Evolutionary conservation across 768 basidiomycete genomes (phyloP), one percentile per base, ranked within the genome.

Genomic region (Tylopilus balloui): DNA sequence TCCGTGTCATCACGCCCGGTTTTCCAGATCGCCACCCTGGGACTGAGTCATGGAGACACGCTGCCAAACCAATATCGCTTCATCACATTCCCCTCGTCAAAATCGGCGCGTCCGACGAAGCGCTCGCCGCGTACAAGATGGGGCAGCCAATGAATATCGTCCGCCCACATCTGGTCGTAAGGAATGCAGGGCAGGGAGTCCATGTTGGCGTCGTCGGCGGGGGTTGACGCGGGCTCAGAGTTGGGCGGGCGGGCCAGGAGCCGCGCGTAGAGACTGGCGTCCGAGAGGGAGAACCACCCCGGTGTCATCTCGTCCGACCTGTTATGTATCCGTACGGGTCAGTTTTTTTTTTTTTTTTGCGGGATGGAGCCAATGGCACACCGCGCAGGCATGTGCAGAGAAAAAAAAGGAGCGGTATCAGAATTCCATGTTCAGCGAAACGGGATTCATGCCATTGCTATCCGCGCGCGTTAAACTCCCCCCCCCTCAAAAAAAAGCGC

Each of bases 271-370:
- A 64, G n/a, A 10, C 62, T 64, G 0, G 55, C 55, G 13, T 59
- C 47, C 9, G 63, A 54, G 53, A 54, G 58, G 49, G 75, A 68
- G 61, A 89, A 92, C 91, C 91, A 94, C 58, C 81, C 63, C 0
- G 92, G 92, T 17, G 74, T 75, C 91, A 94, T 94, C 63, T 94
- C 92, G 27, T 93, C 90, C 0, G 86, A 81, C 58, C 91, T 93
- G 52, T n/a, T n/a, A n/a, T 2, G 53, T 2, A 23, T 32, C 17
- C 40, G n/a, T n/a, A n/a, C n/a, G n/a, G n/a, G n/a, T n/a, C n/a
- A n/a, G n/a, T n/a, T n/a, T n/a, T n/a, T n/a, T n/a, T n/a, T n/a
- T n/a, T n/a, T n/a, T n/a, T n/a, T n/a, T n/a, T n/a, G n/a, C n/a
- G n/a, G n/a, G n/a, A 20, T 11, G 17, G n/a, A 19, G 19, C 17